Evolutionary conservation across 441 rosid genomes (phyloP), one percentile per base, ranked within the genome.

Genomic region (Pelargonium australe): DNA sequence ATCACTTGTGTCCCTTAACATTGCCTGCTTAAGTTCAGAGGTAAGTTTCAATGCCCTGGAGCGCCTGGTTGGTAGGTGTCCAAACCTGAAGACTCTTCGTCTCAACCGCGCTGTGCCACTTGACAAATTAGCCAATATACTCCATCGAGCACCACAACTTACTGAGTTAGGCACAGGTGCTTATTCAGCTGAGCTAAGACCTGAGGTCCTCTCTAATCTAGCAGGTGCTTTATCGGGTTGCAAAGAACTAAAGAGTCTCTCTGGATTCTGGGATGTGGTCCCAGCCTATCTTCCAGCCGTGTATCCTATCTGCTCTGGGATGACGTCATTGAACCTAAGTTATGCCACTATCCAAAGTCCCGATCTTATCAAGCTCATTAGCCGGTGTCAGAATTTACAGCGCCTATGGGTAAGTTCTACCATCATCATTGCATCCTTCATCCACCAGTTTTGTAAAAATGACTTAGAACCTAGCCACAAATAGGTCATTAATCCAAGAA

Each of bases 21-120:
- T 93, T 64, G 90, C 98, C 16, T 93, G 98, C 82, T 90, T 93
- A n/a, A 89, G 85, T 79, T 97, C 96, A 64, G 95, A 91, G 41
- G 85, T 89, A 71, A 91, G 86, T 71, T 77, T 86, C 45, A 85
- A 82, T 63, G 91, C 91, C 10, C 82, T 93, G n/a, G 96, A 85
- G 85, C 87, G 96, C 71, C 90, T 93, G 23, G 93, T 93, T 11
- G 90, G 93, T 0, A 86, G 97, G 74, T 93, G 96, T 78, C 95
- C 95, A 3, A 80, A 88, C 70, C 89, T 93, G 57, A 88, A 78
- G 85, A 87, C 90, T 34, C 76, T 93, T 86, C 88, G 81, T 80
- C 71, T 93, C 68, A 91, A 84, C 81, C 89, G 85, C 49, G 84
- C 96, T 0, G 95, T 93, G 8, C 91, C 96, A 1, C 76, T 89